Conservation (phyloP, 495 filamentous ascomycete species). For the Platismatia glauca region DNA sequence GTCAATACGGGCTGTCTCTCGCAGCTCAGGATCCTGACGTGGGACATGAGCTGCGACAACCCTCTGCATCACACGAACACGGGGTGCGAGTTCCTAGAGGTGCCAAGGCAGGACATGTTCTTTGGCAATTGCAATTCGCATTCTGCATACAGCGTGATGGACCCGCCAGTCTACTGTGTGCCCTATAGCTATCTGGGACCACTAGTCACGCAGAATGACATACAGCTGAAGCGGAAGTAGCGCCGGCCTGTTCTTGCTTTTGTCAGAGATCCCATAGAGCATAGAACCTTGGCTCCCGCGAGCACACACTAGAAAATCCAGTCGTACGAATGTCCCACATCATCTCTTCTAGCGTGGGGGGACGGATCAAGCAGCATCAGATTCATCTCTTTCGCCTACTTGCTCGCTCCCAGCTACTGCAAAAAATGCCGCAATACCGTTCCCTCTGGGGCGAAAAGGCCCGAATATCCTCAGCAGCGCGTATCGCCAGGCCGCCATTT, state of each 20-base stretch:
- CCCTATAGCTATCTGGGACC: slow-evolving; percentile 19
- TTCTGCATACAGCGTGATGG: slow-evolving; percentile 17
- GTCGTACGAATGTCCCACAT: no score
- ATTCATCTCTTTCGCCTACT: no score
- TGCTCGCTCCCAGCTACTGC: no score
- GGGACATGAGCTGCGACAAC: slow-evolving; percentile 19
- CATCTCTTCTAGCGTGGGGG: no score
- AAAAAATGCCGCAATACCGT: no score
- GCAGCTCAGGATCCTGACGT: slow-evolving; percentile 15
- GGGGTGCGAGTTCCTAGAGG: slow-evolving; percentile 18
- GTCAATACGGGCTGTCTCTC: slow-evolving; percentile 18
- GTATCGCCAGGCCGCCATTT: no score
- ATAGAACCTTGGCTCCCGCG: no score
- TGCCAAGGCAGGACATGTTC: slow-evolving; percentile 8
- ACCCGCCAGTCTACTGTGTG: slow-evolving; percentile 18
- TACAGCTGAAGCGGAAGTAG: neutral
- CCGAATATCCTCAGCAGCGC: no score
- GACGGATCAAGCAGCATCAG: no score
- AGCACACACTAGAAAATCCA: no score
- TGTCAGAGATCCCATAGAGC: no score
- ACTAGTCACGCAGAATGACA: slow-evolving; percentile 8
- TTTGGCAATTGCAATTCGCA: slow-evolving; percentile 12
- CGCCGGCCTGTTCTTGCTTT: neutral
- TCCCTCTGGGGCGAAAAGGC: no score
- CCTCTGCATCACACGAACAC: neutral